Base-by-base conservation (phyloP, 2,329 filamentous ascomycete genomes). In the Simplicillium aogashimaense region DNA sequence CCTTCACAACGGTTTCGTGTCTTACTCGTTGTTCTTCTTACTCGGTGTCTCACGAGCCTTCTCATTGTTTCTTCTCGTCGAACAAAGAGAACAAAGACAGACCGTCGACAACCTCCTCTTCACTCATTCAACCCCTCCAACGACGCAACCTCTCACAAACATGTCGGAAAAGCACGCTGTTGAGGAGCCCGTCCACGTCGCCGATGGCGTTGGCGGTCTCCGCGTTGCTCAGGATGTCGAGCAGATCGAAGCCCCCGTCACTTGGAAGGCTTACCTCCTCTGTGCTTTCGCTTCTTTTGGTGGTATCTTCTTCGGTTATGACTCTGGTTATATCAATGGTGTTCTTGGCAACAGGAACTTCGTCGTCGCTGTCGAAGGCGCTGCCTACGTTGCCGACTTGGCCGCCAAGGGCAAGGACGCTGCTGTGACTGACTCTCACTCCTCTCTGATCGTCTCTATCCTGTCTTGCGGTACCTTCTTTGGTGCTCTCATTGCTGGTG, bases 401-500 rank as follows among this genome's bases (percentile, higher is more conserved):
- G 30, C 6, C 4, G 30, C 15, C 6, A 5, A 32, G 30, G 45
- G 53, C 20, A 58, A 49, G 36, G 53, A 50, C 25, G 50, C 44
- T 0, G 44, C 44, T 7, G 53, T 78, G 28, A 49, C 46, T 30
- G 59, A 67, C 33, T 58, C 59, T 47, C 53, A 75, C 56, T 61
- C 61, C 43, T 75, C 73, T 7, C 67, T 78, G 32, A 76, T 88
- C 56, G 79, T 79, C 55, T 86, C 83, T 15, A 87, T 90, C 50
- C 75, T 90, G 41, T 89, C 85, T 29, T 76, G 71, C 55, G 76
- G 78, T 60, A 87, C 84, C 52, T 90, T 89, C 72, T 83, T 87
- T 45, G 80, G 85, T 57, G 81, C 86, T 42, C 55, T 90, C 49
- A 77, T 86, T 45, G 84, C 82, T 43, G 85, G 85, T 69, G 83